Percentiles rank a stretch among this genome's conserved stretches.
These are phyloP conservation scores for Primulina tabacum DNA, from an alignment of 257 asterid genomes.

Conservation along the genomic window DNA sequence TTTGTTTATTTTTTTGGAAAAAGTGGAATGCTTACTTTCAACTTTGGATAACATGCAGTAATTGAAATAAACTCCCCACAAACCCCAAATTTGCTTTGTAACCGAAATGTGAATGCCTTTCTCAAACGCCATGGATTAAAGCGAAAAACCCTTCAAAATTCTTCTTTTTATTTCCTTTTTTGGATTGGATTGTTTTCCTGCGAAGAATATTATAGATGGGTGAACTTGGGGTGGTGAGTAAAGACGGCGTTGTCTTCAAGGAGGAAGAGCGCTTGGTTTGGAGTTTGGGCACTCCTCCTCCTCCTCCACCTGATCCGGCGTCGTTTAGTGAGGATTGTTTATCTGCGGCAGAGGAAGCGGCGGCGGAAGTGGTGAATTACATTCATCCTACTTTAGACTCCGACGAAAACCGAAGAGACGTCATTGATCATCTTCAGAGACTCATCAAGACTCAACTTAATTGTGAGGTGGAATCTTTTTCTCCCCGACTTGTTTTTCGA, in stretches of 20 bases:
- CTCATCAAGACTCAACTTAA: slow-evolving; percentile 40
- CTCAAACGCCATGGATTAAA: slow-evolving; percentile 14
- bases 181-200: slow-evolving; percentile 2
- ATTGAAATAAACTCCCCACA: no score
- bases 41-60: no score
- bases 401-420: slow-evolving; percentile 52
- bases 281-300: slow-evolving; percentile 18
- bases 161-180: slow-evolving; percentile 5
- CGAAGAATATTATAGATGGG: slow-evolving; percentile 25
- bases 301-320: slow-evolving; percentile 42
- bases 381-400: slow-evolving; percentile 62
- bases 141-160: slow-evolving; percentile 5
- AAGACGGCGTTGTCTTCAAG: slow-evolving; percentile 16
- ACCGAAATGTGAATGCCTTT: background rate
- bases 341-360: slow-evolving; percentile 49
- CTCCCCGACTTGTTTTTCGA: no score
- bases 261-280: slow-evolving; percentile 29
- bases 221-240: slow-evolving; percentile 25
- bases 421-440: slow-evolving; percentile 47
- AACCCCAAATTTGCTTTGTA: no score
- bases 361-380: slow-evolving; percentile 46
- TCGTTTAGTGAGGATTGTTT: slow-evolving; percentile 36
- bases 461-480: slow-evolving; percentile 45
- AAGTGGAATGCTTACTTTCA: no score
- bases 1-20: no score